phyloP scores from a whole-genome alignment of 2,329 filamentous ascomycete genomes.

The Aspergillus neotritici region DNA sequence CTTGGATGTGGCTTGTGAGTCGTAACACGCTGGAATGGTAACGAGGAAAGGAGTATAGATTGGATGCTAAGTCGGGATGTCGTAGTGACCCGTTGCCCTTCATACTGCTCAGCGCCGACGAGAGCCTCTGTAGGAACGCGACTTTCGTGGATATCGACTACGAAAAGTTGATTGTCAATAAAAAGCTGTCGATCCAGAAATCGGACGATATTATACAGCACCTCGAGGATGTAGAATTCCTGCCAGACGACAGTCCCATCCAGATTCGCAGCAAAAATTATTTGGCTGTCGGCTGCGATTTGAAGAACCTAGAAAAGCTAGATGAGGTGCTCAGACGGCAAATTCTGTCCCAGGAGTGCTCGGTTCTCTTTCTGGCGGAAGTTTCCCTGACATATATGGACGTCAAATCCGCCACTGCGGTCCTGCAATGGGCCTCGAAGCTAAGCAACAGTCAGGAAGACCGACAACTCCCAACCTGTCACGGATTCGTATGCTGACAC shows the following conservation, averaged over 20 bases:
- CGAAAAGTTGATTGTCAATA: slow-evolving; percentile 69
- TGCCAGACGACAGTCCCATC: slow-evolving; percentile 33
- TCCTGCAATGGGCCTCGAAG: slow-evolving; percentile 72
- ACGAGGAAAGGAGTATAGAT: slow-evolving; percentile 2
- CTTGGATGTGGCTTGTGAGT: slow-evolving; percentile 85
- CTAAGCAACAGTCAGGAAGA: slow-evolving; percentile 58
- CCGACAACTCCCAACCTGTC: background rate
- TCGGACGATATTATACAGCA: slow-evolving; percentile 56
- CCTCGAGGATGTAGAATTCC: slow-evolving; percentile 43
- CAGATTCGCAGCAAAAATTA: slow-evolving; percentile 65
- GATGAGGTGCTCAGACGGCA: slow-evolving; percentile 54
- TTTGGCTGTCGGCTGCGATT: slow-evolving; percentile 72
- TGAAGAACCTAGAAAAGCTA: slow-evolving; percentile 61
- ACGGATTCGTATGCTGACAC: slow-evolving; percentile 2
- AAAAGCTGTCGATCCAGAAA: slow-evolving; percentile 60
- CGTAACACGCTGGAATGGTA: slow-evolving; percentile 15
- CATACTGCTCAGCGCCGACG: slow-evolving; percentile 67
- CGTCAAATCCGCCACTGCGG: slow-evolving; percentile 61
- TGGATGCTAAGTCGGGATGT: slow-evolving; percentile 22
- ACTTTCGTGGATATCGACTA: slow-evolving; percentile 85
- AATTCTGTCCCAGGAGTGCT: slow-evolving; percentile 53
- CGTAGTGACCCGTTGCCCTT: slow-evolving; percentile 79
- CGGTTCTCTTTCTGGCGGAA: slow-evolving; percentile 77
- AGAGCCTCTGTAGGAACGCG: slow-evolving; percentile 51
- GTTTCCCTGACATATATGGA: slow-evolving; percentile 92